Evolutionary conservation across 1,284 basidiomycete species (phyloP), one percentile per base, ranked within the genome.

Genomic region (Trichosporon ovoides): DNA sequence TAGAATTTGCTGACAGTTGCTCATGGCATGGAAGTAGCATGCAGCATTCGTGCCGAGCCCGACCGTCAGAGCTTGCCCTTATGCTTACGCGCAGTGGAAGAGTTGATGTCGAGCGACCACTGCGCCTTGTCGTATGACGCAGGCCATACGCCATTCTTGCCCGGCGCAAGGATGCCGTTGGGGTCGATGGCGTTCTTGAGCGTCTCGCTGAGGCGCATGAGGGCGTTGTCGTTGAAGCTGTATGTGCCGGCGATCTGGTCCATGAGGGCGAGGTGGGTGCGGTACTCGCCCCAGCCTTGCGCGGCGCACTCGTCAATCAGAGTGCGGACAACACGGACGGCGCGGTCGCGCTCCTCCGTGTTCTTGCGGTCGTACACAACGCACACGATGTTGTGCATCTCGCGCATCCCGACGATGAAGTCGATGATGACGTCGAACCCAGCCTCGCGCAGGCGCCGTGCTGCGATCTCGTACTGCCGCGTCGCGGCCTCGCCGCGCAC

Each of bases 141-240:
- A 0, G 56, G 56, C 56, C 56, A 58, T 2, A 58, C 56, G 14
- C 56, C 56, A 16, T 58, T 58, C 43, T 58, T 58, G 20, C 71
- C 71, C 1, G 71, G 71, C n/a, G 62, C 54, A 2, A 71, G 57
- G 43, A 72, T 69, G 3, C 70, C 70, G 38, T 69, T 67, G 5
- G 70, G 70, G 52, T 71, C 70, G 9, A 72, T 56, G 1, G 70
- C 46, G 55, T 72, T 67, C 66, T 70, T 72, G 60, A 72, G 56
- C 35, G 54, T 59, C 57, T 68, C 62, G 53, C 61, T 65, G 14
- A 71, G 58, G 7, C 53, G 40, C 49, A 60, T 62, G 38, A 71
- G 57, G 3, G 70, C 70, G 18, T 63, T 54, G 52, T 68, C 48
- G 63, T 68, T 62, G 59, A 63, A 61, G 53, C 53, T 62, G 57